Conservation (phyloP, 169 alveolate species). For the Plasmodium berghei region DNA sequence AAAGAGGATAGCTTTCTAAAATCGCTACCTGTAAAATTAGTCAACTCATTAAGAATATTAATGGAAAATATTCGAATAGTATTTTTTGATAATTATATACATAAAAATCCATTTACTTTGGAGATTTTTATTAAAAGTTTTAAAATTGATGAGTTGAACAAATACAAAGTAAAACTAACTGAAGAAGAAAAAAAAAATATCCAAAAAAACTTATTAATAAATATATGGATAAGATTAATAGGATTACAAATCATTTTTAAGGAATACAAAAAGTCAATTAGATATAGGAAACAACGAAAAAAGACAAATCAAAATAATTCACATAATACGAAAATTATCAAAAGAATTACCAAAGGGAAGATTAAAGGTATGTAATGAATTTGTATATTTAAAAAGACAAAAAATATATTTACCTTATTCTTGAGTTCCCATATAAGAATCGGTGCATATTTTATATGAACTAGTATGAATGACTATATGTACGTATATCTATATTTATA, state of each 20-base stretch:
- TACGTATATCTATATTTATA: too few species aligned
- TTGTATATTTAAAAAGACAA: background rate
- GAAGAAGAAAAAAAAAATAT: conserved; percentile 77
- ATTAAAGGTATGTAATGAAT: background rate
- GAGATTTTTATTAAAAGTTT: conserved; percentile 78
- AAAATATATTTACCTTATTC: background rate
- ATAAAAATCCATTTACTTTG: conserved; percentile 83
- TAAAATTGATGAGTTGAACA: conserved; percentile 64
- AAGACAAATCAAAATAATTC: background rate
- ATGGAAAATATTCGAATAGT: conserved; percentile 82
- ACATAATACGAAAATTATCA: background rate
- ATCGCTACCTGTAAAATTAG: conserved; percentile 83
- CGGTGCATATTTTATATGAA: background rate
- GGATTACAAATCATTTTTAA: conserved; percentile 75
- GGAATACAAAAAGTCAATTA: conserved; percentile 36
- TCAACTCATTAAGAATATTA: conserved; percentile 83
- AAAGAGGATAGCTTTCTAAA: conserved; percentile 81
- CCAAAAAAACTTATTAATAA: conserved; percentile 65
- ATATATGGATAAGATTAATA: conserved; percentile 80
- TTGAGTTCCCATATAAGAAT: background rate
- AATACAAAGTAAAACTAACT: conserved; percentile 55
- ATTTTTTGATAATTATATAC: conserved; percentile 85
- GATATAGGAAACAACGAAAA: conserved; percentile 37
- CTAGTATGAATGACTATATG: background rate
- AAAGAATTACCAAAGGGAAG: conserved; percentile 2